Evolutionary conservation across 306 rosid species (phyloP).

Genomic region (Lathyrus tuberosus): DNA sequence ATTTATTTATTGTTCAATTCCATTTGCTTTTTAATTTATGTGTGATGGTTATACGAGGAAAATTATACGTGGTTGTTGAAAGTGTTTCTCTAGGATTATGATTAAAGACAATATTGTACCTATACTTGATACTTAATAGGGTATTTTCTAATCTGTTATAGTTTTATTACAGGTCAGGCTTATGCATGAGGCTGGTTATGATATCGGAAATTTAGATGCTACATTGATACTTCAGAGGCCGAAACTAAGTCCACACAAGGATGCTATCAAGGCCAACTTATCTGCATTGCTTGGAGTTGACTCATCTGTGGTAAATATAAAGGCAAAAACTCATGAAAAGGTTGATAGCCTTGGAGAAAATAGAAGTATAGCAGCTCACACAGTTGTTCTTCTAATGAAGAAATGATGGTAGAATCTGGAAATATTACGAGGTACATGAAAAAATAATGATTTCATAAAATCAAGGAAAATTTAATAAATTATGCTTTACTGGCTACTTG

Average conservation of each 20-base stretch:
- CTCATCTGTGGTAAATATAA: constrained; percentile 81
- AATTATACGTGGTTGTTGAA: neutral
- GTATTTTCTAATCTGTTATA: constrained; percentile 17
- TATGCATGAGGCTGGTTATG: constrained; percentile 93
- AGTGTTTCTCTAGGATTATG: constrained; percentile 23
- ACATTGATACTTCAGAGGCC: constrained; percentile 95
- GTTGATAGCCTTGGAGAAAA: constrained; percentile 98
- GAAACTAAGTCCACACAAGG: constrained; percentile 95
- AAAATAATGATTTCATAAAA: constrained; percentile 27
- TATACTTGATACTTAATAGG: constrained; percentile 1
- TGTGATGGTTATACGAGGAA: constrained; percentile 19
- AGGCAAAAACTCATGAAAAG: constrained; percentile 97
- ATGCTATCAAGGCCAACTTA: constrained; percentile 79
- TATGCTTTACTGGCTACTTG: constrained; percentile 25
- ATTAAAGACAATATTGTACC: constrained; percentile 7
- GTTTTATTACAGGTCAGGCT: constrained; percentile 71
- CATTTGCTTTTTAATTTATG: neutral
- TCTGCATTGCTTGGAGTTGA: constrained; percentile 89
- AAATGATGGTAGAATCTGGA: constrained; percentile 46
- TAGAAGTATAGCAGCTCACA: constrained; percentile 96
- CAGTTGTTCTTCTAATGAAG: constrained; percentile 91
- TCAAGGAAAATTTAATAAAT: constrained; percentile 4
- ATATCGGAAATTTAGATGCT: constrained; percentile 86
- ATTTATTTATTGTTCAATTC: no score
- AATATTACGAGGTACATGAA: constrained; percentile 12